Evolutionary conservation across 2,329 filamentous ascomycete genomes (phyloP).

Genomic region (Periglandula ipomoeae): DNA sequence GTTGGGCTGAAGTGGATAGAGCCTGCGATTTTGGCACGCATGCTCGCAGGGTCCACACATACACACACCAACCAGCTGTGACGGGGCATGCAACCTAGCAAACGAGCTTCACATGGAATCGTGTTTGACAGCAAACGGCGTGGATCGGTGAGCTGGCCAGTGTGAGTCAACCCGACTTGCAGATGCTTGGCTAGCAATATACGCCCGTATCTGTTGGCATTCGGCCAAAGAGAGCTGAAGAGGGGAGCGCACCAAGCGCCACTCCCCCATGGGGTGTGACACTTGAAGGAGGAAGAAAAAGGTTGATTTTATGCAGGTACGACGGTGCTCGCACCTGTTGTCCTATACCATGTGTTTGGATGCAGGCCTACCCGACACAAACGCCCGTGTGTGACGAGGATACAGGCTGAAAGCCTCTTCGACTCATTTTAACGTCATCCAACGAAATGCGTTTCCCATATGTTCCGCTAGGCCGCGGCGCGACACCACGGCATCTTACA

Average conservation of each 20-base stretch:
- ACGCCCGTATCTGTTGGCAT: too few relatives aligned
- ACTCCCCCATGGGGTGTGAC: background rate
- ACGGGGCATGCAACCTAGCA: background rate
- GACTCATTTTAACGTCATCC: background rate
- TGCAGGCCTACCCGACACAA: slow-evolving; percentile 2
- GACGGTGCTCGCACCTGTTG: background rate
- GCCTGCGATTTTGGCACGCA: background rate
- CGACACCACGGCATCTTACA: background rate
- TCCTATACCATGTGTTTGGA: background rate
- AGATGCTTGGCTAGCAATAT: background rate
- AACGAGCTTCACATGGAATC: background rate
- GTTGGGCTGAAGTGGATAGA: too few relatives aligned
- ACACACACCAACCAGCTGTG: background rate
- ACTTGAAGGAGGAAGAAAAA: background rate
- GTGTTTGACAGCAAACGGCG: background rate
- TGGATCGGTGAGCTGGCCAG: background rate
- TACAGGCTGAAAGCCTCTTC: background rate
- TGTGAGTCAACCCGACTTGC: background rate
- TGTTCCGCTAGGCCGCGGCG: background rate
- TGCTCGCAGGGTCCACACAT: background rate
- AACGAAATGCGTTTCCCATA: background rate
- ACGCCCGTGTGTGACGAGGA: background rate
- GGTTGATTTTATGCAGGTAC: slow-evolving; percentile 2
- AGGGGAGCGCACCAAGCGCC: too few relatives aligned
- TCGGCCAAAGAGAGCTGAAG: too few relatives aligned